Evolutionary conservation across 2,329 filamentous ascomycete species (phyloP).

Genomic region (Parascedosporium putredinis): DNA sequence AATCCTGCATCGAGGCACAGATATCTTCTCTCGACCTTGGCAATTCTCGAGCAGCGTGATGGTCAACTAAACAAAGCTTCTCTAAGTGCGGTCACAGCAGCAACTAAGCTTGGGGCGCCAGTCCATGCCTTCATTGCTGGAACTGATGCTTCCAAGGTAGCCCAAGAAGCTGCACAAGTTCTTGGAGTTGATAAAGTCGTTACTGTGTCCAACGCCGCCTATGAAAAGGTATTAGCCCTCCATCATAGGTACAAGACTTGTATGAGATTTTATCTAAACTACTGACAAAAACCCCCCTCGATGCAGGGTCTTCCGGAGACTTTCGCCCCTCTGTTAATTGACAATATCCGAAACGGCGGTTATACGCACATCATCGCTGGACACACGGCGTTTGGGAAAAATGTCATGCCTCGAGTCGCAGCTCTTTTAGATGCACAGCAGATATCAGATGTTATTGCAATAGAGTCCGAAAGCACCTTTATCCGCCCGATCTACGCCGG

Average conservation of each 20-base stretch:
- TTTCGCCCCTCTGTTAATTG: slow-evolving; percentile 82
- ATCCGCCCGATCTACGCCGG: slow-evolving; percentile 95
- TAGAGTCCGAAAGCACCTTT: slow-evolving; percentile 88
- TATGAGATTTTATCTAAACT: too few species aligned
- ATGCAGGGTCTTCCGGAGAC: slow-evolving; percentile 78
- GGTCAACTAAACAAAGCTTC: slow-evolving; percentile 78
- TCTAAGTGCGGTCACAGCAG: slow-evolving; percentile 75
- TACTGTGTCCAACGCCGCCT: slow-evolving; percentile 75
- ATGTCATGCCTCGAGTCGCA: slow-evolving; percentile 79
- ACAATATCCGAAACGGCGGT: slow-evolving; percentile 93
- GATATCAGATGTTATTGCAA: slow-evolving; percentile 79
- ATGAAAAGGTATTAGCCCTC: slow-evolving; percentile 64
- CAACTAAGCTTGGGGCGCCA: slow-evolving; percentile 72
- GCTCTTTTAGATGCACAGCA: slow-evolving; percentile 88
- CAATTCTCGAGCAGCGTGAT: slow-evolving; percentile 84
- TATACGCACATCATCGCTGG: slow-evolving; percentile 87
- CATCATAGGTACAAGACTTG: too few species aligned
- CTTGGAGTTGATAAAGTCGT: slow-evolving; percentile 88
- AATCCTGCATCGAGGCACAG: slow-evolving; percentile 5
- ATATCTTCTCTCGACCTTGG: slow-evolving; percentile 72
- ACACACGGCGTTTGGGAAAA: slow-evolving; percentile 96
- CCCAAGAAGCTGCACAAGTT: slow-evolving; percentile 78
- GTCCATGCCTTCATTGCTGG: slow-evolving; percentile 86
- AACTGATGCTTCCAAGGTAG: slow-evolving; percentile 61
- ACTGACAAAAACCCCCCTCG: slow-evolving; percentile 4